A percentile compares a stretch with the other conserved stretches of the same genome.
These are phyloP conservation scores for Arachis stenosperma DNA, from an alignment of 306 rosid genomes.

Conservation along the genomic window DNA sequence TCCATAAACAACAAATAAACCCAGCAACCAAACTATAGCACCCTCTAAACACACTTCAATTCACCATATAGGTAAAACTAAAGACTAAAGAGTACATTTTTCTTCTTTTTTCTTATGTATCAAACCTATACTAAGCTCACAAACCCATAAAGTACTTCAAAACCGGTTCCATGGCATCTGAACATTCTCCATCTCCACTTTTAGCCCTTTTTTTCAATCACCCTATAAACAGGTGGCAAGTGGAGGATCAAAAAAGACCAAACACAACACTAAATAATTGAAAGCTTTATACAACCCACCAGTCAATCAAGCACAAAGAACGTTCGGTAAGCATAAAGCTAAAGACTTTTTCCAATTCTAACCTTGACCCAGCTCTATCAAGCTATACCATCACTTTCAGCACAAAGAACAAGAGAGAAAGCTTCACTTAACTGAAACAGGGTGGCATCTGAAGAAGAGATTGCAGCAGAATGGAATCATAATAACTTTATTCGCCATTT, in stretches of 20 bases:
- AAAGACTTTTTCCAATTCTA: constrained; percentile 13
- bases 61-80: constrained; percentile 1
- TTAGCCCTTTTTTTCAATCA: not conserved
- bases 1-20: constrained; percentile 16
- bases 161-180: constrained; percentile 4
- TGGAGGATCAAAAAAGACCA: constrained; percentile 15
- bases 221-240: constrained; percentile 27
- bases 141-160: not conserved
- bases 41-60: constrained; percentile 12
- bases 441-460: constrained; percentile 8
- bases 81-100: not conserved
- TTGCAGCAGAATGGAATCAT: constrained; percentile 3
- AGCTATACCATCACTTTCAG: constrained; percentile 5
- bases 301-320: constrained; percentile 45
- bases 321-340: constrained; percentile 40
- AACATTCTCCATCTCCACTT: not conserved
- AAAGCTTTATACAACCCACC: constrained; percentile 33
- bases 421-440: constrained; percentile 19
- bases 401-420: constrained; percentile 8
- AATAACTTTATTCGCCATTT: constrained; percentile 5
- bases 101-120: too few relatives aligned
- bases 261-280: not conserved
- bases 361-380: constrained; percentile 24
- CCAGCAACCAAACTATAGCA: constrained; percentile 14
- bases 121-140: not conserved